These are phyloP conservation scores for Globisporangium emineosum DNA, from an alignment of 352 stramenopile genomes.

Conservation along the genomic window DNA sequence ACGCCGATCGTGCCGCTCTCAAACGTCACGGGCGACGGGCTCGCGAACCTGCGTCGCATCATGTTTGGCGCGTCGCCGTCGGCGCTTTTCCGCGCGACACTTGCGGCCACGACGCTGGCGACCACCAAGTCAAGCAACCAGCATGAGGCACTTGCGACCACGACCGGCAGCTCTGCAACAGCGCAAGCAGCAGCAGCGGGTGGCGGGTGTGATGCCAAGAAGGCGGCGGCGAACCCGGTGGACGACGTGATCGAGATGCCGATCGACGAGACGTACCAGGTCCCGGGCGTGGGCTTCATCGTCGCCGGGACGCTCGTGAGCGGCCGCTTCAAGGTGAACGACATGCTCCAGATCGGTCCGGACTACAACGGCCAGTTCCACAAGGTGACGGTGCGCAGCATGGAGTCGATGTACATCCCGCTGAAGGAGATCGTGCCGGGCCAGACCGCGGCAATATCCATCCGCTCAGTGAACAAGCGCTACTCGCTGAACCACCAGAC, in stretches of 20 bases:
- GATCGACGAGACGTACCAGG: slow-evolving; percentile 88
- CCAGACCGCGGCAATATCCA: slow-evolving; percentile 81
- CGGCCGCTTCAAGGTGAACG: slow-evolving; percentile 85
- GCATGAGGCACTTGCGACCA: slow-evolving; percentile 29
- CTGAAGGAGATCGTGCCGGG: slow-evolving; percentile 85
- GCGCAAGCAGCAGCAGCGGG: slow-evolving; percentile 5
- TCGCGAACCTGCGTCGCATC: slow-evolving; percentile 74
- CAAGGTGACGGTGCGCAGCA: slow-evolving; percentile 81
- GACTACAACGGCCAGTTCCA: slow-evolving; percentile 89
- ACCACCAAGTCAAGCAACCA: slow-evolving; percentile 62
- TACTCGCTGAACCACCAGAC: slow-evolving; percentile 72
- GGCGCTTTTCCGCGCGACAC: slow-evolving; percentile 69
- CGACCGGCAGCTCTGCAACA: not conserved
- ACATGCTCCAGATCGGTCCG: slow-evolving; percentile 87
- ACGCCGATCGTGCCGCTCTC: slow-evolving; percentile 97
- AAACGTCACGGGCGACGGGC: slow-evolving; percentile 96
- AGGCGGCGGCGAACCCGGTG: slow-evolving; percentile 2
- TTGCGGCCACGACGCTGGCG: slow-evolving; percentile 54
- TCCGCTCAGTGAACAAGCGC: slow-evolving; percentile 90
- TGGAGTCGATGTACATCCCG: slow-evolving; percentile 89
- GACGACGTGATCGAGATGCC: slow-evolving; percentile 78
- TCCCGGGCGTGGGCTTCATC: slow-evolving; percentile 94
- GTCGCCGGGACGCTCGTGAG: slow-evolving; percentile 93
- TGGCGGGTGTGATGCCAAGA: not conserved
- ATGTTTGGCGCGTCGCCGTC: slow-evolving; percentile 63